Base-by-base conservation (phyloP, 2,329 filamentous ascomycete genomes). In the Penicillium verrucosum region DNA sequence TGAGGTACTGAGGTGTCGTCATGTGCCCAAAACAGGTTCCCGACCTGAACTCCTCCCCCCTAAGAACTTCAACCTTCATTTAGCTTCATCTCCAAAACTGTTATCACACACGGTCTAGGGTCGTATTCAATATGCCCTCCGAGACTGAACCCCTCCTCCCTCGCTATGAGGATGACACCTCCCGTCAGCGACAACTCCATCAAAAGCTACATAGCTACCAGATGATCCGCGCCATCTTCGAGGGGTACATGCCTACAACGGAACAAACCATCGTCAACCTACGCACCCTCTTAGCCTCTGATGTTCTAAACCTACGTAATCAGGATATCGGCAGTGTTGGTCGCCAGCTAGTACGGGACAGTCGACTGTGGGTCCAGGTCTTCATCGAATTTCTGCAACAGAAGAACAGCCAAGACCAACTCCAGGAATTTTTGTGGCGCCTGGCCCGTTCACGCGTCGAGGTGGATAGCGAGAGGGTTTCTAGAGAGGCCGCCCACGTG, bases 131-230 rank as follows among this genome's bases (percentile, higher is more conserved):
- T 52, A 73, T 73, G 60, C 65, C 78, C 52, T 81, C 81, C 56
- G 89, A 93, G 69, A 87, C 85, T 51, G 81, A 92, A 68, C 92
- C 92, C 60, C 81, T 96, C 55, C 85, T 96, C 47, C 89, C 92
- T 56, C 87, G 86, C 67, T 94, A 77, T 54, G 70, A 73, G 59
- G 88, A 95, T 73, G 90, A 94, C 67, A 96, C 92, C 1, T 77
- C 81, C 32, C 78, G 92, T 52, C 90, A 96, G 81, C 82, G 86
- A 46, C 81, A 86, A 66, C 82, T 96, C 57, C 90, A 93, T 69
- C 86, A 93, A 73, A 97, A 96, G 80, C 83, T 97, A 59, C 93
- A 96, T 76, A 88, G 88, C 27, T 97, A 96, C 71, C 91, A 96
- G 79, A 96, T 96, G 88, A 72, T 92, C 29, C 84, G 89, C 51